Percentiles rank a stretch among this genome's conserved stretches.
phyloP scores from a whole-genome alignment of 1,284 basidiomycete genomes.

The Ustilago bromivora region DNA sequence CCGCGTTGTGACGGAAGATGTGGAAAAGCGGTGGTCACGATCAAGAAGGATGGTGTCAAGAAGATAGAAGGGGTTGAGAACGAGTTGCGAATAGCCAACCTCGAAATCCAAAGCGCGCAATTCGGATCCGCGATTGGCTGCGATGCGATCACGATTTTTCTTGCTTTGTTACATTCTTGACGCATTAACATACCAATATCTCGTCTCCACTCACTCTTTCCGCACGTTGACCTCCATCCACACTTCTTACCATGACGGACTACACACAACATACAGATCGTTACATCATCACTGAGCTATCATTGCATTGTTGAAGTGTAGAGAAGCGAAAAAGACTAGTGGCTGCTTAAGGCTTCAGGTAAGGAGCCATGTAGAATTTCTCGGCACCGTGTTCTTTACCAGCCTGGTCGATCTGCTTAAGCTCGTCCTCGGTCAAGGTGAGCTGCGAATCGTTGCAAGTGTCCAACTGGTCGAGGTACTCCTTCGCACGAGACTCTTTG shows the following conservation, averaged over 20 bases:
- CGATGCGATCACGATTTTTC: constrained; percentile 33
- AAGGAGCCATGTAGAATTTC: constrained; percentile 52
- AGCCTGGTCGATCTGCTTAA: constrained; percentile 50
- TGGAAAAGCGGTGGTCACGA: constrained; percentile 9
- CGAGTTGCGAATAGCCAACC: constrained; percentile 8
- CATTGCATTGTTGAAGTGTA: not conserved
- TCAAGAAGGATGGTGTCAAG: constrained; percentile 1
- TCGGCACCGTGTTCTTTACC: constrained; percentile 41
- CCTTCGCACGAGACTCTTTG: constrained; percentile 47
- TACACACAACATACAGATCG: not conserved
- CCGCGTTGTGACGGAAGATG: not conserved
- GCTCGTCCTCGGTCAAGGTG: constrained; percentile 36
- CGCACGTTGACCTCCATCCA: not conserved
- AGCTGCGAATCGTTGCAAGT: constrained; percentile 31
- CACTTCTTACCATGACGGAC: not conserved
- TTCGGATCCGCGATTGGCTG: constrained; percentile 35
- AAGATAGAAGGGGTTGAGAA: not conserved
- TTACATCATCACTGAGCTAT: not conserved
- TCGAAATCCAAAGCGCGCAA: constrained; percentile 27
- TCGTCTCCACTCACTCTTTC: not conserved
- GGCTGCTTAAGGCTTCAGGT: constrained; percentile 24
- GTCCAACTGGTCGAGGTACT: constrained; percentile 50
- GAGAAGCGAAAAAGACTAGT: not conserved
- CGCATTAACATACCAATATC: not conserved
- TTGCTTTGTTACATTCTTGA: not conserved